Base-by-base conservation (phyloP, 768 basidiomycete genomes). In the Glaciozyma antarctica region DNA sequence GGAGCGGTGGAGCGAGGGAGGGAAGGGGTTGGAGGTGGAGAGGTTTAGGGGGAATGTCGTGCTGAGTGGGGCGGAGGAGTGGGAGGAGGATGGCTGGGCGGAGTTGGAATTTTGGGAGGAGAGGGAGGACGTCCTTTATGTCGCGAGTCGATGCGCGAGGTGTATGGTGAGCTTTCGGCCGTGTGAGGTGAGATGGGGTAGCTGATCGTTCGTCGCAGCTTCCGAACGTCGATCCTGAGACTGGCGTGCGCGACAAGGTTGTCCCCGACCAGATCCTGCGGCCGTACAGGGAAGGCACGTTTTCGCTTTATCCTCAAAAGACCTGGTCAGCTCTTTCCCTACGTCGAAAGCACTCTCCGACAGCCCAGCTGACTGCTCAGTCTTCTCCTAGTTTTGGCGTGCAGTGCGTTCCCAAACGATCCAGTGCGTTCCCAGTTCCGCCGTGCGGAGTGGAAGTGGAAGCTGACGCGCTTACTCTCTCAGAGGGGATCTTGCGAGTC, bases 11-110 rank as follows among this genome's bases (percentile, higher is more conserved):
- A 47, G 24, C 13, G 15, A 47, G 10, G 32, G 32, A 22, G 55
- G 55, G 3, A 9, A 19, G 12, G 60, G 58, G 2, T 30, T 70
- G 41, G 65, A 66, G 53, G 56, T 64, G 32, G 9, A 5, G 17
- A 54, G 65, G 12, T 70, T 70, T 56, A n/a, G 69, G 10, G 63
- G 65, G 6, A 70, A 70, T 54, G 57, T 70, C 44, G 45, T 70
- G 17, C 41, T 70, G 10, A 24, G 61, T 3, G 69, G 69, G 0
- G 8, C 34, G 2, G 19, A 28, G 21, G 48, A 54, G 16, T 70
- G 63, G 57, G 69, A 56, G 41, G 69, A 70, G 57, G 69, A 70
- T 16, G 60, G 63, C 2, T 70, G 69, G 69, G 60, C 60, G 24
- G 38, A 45, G n/a, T 22, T 69, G 26, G 13, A 12, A 17, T 58